Conservation (phyloP, 2,329 filamentous ascomycete species). For the Ceratocystis diversiconidia region DNA sequence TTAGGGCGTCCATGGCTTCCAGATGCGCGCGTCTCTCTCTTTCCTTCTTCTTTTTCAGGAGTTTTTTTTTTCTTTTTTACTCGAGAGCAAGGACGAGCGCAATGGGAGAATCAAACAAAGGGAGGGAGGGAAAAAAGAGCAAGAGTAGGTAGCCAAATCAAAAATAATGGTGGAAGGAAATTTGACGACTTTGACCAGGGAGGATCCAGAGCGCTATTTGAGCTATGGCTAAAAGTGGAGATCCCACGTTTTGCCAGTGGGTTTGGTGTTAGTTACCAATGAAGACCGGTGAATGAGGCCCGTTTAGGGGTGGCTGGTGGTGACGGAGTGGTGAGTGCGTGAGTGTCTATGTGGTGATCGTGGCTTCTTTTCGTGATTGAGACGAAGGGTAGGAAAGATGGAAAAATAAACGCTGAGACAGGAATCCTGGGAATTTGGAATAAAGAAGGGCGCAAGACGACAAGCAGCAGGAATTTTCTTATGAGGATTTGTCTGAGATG, state of each 20-base stretch:
- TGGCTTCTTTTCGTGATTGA: background rate
- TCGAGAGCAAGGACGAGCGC: background rate
- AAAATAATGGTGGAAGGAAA: background rate
- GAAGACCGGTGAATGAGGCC: background rate
- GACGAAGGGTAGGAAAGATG: background rate
- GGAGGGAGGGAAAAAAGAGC: background rate
- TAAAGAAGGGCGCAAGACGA: background rate
- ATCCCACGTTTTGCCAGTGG: conserved; percentile 1
- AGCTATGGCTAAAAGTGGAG: conserved; percentile 6
- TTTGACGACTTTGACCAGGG: background rate
- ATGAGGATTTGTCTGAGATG: too few relatives aligned
- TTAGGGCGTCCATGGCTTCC: conserved; percentile 11
- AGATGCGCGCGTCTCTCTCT: background rate
- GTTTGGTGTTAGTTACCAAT: background rate
- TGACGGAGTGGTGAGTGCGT: background rate
- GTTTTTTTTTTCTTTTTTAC: too few relatives aligned
- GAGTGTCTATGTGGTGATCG: background rate
- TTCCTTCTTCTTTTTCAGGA: background rate
- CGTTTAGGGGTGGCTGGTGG: background rate
- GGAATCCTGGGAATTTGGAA: background rate
- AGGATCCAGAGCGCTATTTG: conserved; percentile 6
- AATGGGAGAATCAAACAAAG: background rate
- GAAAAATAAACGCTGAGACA: background rate
- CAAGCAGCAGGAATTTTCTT: too few relatives aligned
- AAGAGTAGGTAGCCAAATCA: background rate